These are phyloP conservation scores for Boletellus sp. DNA, from an alignment of 768 basidiomycete genomes.

Conservation along the genomic window DNA sequence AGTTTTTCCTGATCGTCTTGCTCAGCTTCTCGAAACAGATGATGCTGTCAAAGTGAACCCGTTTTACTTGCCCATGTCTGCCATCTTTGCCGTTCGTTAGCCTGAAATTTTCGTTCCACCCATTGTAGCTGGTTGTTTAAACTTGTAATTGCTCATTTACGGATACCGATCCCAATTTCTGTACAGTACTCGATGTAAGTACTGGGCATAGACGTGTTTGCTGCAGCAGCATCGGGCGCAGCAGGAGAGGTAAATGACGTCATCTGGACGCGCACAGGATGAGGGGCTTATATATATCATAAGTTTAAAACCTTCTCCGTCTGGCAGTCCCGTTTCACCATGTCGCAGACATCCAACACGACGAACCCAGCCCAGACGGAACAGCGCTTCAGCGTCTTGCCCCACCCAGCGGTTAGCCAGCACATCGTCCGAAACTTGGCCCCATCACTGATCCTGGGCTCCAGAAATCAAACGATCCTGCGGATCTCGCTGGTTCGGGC, in stretches of 20 bases:
- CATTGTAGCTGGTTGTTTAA: neutral
- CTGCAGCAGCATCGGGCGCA: neutral
- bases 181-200: neutral
- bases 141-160: constrained; percentile 10
- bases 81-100: constrained; percentile 4
- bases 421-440: neutral
- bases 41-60: constrained; percentile 66
- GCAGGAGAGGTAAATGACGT: constrained; percentile 12
- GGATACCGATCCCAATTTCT: neutral
- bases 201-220: no score
- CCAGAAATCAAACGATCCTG: constrained; percentile 60
- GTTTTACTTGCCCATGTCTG: constrained; percentile 14
- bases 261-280: neutral
- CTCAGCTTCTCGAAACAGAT: constrained; percentile 42
- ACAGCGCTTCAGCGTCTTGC: constrained; percentile 48
- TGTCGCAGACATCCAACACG: constrained; percentile 15
- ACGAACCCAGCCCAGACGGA: constrained; percentile 23
- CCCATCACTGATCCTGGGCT: neutral
- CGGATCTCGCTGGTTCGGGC: constrained; percentile 39
- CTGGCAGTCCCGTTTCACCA: constrained; percentile 1
- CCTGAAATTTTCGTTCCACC: constrained; percentile 2
- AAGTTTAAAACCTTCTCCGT: neutral
- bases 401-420: constrained; percentile 56
- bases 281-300: neutral
- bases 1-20: constrained; percentile 2